phyloP scores from a whole-genome alignment of 2,329 filamentous ascomycete species.

The Aschersonia sp. region DNA sequence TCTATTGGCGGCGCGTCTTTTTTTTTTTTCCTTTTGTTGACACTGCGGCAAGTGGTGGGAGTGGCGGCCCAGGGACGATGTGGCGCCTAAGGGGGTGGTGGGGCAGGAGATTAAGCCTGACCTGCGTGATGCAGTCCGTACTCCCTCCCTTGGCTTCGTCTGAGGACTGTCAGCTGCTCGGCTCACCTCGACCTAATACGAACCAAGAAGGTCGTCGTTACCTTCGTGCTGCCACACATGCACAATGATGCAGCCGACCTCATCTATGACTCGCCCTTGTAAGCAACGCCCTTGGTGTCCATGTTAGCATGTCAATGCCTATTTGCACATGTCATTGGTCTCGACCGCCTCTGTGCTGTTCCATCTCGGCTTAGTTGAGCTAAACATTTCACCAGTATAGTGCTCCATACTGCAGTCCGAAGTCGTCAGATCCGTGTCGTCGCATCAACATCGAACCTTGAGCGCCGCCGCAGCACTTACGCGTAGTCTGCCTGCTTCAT shows the following conservation, averaged over 20 bases:
- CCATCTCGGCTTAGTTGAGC: no score
- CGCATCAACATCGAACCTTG: neutral
- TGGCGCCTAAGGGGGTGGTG: neutral
- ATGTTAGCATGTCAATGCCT: no score
- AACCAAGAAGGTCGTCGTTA: neutral
- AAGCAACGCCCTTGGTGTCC: no score
- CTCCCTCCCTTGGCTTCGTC: no score
- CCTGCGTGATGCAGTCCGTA: neutral
- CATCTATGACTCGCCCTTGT: neutral
- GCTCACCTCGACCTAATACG: no score
- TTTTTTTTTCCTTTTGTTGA: neutral
- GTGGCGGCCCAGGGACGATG: neutral
- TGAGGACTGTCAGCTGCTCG: no score
- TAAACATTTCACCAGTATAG: no score
- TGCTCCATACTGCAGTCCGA: no score
- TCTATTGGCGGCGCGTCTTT: constrained; percentile 1
- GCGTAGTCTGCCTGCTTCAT: no score
- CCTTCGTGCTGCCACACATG: neutral
- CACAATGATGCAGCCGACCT: neutral
- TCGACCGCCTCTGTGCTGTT: no score
- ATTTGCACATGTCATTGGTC: no score
- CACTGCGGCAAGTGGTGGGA: neutral
- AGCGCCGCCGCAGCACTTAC: no score
- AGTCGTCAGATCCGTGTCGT: neutral
- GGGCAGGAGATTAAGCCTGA: neutral